phyloP scores from a whole-genome alignment of 106 monocot genomes.

The Platanthera zijinensis region DNA sequence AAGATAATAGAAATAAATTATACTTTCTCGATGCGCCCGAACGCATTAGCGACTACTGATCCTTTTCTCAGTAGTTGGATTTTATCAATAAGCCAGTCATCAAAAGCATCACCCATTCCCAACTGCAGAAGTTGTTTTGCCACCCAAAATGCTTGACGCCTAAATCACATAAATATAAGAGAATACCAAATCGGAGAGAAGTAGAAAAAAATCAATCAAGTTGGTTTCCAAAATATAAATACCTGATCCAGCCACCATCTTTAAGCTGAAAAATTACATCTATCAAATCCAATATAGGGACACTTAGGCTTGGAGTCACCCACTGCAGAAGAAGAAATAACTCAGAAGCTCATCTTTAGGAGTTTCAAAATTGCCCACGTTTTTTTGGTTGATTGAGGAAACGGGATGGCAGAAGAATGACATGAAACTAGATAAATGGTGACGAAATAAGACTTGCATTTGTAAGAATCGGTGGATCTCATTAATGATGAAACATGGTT shows the following conservation, averaged over 20 bases:
- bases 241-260: conserved; percentile 99
- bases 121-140: conserved; percentile 90
- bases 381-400: not conserved
- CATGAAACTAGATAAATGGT: not conserved
- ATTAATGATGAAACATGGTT: not conserved
- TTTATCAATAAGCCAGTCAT: conserved; percentile 98
- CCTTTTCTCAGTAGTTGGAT: conserved; percentile 80
- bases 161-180: conserved; percentile 15
- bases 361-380: not conserved
- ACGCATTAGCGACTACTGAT: conserved; percentile 59
- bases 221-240: conserved; percentile 3
- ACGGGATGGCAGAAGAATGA: not conserved
- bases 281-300: conserved; percentile 78
- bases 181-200: not conserved
- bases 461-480: not conserved
- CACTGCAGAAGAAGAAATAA: conserved; percentile 42
- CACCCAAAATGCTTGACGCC: conserved; percentile 93
- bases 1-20: not conserved
- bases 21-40: conserved; percentile 80
- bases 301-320: conserved; percentile 70
- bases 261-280: conserved; percentile 93
- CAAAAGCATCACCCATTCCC: conserved; percentile 99
- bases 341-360: not conserved
- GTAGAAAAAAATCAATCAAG: not conserved
- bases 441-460: not conserved